Base-by-base conservation (phyloP, 1,139 yeast genomes). In the Debaryomyces udenii region DNA sequence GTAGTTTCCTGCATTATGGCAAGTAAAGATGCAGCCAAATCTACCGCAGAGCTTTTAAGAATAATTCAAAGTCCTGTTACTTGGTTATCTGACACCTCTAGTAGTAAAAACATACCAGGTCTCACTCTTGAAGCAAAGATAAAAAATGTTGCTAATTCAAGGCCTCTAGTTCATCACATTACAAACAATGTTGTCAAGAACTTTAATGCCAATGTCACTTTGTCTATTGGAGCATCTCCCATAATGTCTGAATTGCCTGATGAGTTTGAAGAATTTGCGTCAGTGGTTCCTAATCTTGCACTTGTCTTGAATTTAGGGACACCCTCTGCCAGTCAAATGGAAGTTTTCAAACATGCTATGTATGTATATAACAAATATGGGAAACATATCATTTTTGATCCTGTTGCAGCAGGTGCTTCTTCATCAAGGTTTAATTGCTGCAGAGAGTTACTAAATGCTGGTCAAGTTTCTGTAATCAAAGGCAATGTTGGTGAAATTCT, bases 381-480 rank as follows among this genome's bases (percentile, higher is more conserved):
- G 6, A 72, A 74, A 41, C 91, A 87, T 5, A 75, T 89, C 29
- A 78, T 90, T 0, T 83, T 86, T 52, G 98, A 91, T 57, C 98
- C 97, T 0, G 97, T 91, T 10, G 98, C 93, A 0, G 89, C 85
- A 31, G 96, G 96, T 22, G 96, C 96, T 0, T 76, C 96, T 0
- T 48, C 55, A 2, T 76, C 80, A 7, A 69, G 98, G 44, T 65
- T 70, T 27, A 57, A 62, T 3, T 68, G 81, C 22, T 75, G 82
- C 40, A 61, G 68, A 27, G 56, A 59, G 1, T 53, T 89, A 9
- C 61, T 90, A 30, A 73, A 81, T 35, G 55, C 66, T 3, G 91
- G 90, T 1, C 78, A 79, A 36, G 74, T 79, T 41, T 66, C 86
- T 1, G 90, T 89, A 13, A 82, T 90, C 49, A 89, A 91, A 60